A percentile compares a stretch with the other conserved stretches of the same genome.
These are phyloP conservation scores for Terfezia boudieri DNA, from an alignment of 495 filamentous ascomycete species.

Conservation along the genomic window DNA sequence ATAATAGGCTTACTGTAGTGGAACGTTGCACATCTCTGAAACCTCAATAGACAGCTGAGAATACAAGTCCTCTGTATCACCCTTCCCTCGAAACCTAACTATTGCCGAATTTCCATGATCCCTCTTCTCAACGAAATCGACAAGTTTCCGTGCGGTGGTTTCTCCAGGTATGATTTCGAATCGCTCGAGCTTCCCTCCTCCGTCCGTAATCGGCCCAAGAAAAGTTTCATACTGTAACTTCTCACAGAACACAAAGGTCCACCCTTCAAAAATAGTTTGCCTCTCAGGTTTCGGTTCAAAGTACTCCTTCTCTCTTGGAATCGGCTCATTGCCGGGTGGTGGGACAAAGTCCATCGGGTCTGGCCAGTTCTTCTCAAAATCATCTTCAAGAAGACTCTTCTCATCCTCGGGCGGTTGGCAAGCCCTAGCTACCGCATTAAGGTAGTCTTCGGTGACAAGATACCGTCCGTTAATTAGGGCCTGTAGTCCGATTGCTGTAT, in stretches of 20 bases:
- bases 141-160: conserved; percentile 54
- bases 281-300: conserved; percentile 48
- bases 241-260: conserved; percentile 74
- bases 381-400: conserved; percentile 43
- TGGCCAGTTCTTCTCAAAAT: conserved; percentile 70
- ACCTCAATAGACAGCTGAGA: conserved; percentile 9
- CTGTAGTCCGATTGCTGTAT: conserved; percentile 65
- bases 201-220: conserved; percentile 47
- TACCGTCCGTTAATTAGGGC: conserved; percentile 67
- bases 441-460: conserved; percentile 55
- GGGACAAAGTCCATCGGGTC: conserved; percentile 48
- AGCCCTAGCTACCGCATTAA: conserved; percentile 53
- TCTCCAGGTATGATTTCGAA: conserved; percentile 37
- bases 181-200: conserved; percentile 58
- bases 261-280: conserved; percentile 56
- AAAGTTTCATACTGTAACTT: conserved; percentile 56
- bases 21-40: conserved; percentile 12
- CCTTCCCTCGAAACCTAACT: conserved; percentile 45
- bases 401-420: conserved; percentile 20
- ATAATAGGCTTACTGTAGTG: not conserved
- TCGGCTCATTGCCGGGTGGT: conserved; percentile 49
- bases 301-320: conserved; percentile 33
- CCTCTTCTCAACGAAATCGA: conserved; percentile 45
- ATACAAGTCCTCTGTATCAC: conserved; percentile 42
- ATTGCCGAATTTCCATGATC: conserved; percentile 19